A percentile compares a stretch with the other conserved stretches of the same genome.
These are phyloP conservation scores for Typha latifolia DNA, from an alignment of 176 grass and related monocot genomes.

Conservation along the genomic window DNA sequence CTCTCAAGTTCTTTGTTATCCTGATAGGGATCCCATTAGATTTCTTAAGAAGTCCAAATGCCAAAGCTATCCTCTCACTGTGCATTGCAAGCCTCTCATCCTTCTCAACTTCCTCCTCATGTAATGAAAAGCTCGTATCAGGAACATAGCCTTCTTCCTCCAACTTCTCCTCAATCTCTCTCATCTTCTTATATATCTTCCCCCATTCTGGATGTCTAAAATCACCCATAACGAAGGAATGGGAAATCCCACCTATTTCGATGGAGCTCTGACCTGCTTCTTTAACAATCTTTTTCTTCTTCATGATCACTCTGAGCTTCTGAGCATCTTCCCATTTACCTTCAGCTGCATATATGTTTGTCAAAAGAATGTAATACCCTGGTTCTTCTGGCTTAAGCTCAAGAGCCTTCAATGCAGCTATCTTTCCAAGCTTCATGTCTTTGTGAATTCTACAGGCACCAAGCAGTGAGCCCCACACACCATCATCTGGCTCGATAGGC, in stretches of 20 bases:
- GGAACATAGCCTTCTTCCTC: constrained; percentile 2
- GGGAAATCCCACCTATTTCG: not conserved
- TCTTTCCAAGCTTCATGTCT: too few relatives aligned
- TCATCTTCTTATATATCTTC: constrained; percentile 9
- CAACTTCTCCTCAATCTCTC: not conserved
- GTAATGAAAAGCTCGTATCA: not conserved
- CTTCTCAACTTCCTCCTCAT: constrained; percentile 8
- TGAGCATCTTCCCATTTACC: constrained; percentile 7
- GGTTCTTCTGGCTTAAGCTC: too few relatives aligned
- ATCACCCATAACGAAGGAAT: constrained; percentile 8
- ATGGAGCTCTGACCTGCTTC: constrained; percentile 12
- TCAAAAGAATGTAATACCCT: too few relatives aligned
- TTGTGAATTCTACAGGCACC: too few relatives aligned
- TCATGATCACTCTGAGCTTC: constrained; percentile 8
- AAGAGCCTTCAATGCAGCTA: not conserved
- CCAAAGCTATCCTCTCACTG: constrained; percentile 16
- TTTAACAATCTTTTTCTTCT: constrained; percentile 2
- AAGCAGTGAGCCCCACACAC: too few relatives aligned
- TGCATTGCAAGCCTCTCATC: constrained; percentile 1
- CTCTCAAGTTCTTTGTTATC: constrained; percentile 12
- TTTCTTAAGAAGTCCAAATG: constrained; percentile 10
- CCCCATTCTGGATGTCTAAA: not conserved
- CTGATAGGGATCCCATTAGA: not conserved
- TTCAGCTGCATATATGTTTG: constrained; percentile 5
- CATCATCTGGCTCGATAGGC: too few relatives aligned